phyloP scores from a whole-genome alignment of 177 flowering plant species.

The Tripterygium wilfordii region DNA sequence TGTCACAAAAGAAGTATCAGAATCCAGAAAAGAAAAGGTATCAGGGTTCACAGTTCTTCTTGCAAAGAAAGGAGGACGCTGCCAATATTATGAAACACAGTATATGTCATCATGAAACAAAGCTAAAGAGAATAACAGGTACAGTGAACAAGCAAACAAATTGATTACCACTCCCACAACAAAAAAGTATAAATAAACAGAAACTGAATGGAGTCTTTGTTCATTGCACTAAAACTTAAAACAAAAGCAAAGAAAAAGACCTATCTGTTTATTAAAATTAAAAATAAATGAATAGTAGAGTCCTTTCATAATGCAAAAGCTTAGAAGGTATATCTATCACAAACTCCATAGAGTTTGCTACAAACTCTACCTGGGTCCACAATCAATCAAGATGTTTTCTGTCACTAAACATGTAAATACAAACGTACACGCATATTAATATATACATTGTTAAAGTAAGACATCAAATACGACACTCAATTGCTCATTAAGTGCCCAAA shows the following conservation, averaged over 20 bases:
- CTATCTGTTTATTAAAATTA: neutral
- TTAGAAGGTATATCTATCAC: no score
- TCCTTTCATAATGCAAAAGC: no score
- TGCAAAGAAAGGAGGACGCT: constrained; percentile 33
- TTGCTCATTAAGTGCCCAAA: no score
- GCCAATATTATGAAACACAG: constrained; percentile 8
- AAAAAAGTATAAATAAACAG: no score
- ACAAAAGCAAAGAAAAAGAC: neutral
- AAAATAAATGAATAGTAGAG: neutral
- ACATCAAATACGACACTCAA: no score
- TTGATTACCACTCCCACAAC: no score
- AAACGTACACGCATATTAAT: constrained; percentile 9
- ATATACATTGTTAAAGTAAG: no score
- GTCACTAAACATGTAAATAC: neutral
- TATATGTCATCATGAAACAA: neutral
- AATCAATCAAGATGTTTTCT: neutral
- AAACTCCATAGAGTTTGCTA: neutral
- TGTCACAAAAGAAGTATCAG: constrained; percentile 31
- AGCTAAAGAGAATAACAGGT: no score
- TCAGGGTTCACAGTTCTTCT: constrained; percentile 46
- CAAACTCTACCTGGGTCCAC: neutral
- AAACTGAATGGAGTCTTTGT: no score
- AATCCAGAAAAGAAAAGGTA: constrained; percentile 33
- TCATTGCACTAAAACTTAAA: neutral
- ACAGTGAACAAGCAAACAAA: no score